A percentile compares a stretch with the other conserved stretches of the same genome.
phyloP scores from a whole-genome alignment of 2,329 filamentous ascomycete species.

The Colletotrichum truncatum region DNA sequence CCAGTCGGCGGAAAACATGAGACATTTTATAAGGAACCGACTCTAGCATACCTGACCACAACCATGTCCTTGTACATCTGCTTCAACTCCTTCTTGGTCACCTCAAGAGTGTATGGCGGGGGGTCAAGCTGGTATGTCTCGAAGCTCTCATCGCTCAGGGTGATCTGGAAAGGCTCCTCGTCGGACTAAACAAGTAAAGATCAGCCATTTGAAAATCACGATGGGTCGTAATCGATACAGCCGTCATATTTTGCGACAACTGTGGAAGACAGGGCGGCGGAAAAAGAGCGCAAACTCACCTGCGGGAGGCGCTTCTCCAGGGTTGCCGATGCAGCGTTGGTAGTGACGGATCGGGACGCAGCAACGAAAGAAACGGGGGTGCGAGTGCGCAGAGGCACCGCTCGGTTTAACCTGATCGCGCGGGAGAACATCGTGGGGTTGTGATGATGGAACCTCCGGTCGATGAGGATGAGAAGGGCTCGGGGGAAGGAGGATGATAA shows the following conservation, averaged over 20 bases:
- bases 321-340: constrained; percentile 91
- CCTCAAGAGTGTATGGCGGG: constrained; percentile 89
- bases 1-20: neutral
- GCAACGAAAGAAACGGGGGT: constrained; percentile 53
- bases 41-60: constrained; percentile 76
- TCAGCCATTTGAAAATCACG: constrained; percentile 7
- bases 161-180: constrained; percentile 91
- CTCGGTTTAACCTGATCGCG: constrained; percentile 70
- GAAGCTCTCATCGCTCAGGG: constrained; percentile 97
- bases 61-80: constrained; percentile 99
- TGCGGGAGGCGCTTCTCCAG: constrained; percentile 76
- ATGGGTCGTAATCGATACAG: neutral
- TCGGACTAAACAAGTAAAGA: constrained; percentile 71
- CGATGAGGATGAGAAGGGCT: constrained; percentile 40
- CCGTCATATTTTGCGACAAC: neutral
- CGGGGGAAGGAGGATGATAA: constrained; percentile 38
- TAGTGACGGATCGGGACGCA: constrained; percentile 84
- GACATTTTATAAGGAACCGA: neutral
- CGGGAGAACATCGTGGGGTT: constrained; percentile 73
- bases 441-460: constrained; percentile 40
- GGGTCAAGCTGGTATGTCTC: constrained; percentile 99
- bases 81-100: constrained; percentile 98
- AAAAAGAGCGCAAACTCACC: constrained; percentile 44
- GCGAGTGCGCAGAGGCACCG: constrained; percentile 65
- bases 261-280: neutral